phyloP scores from a whole-genome alignment of 2,329 filamentous ascomycete genomes.

The Penicillium sp. region DNA sequence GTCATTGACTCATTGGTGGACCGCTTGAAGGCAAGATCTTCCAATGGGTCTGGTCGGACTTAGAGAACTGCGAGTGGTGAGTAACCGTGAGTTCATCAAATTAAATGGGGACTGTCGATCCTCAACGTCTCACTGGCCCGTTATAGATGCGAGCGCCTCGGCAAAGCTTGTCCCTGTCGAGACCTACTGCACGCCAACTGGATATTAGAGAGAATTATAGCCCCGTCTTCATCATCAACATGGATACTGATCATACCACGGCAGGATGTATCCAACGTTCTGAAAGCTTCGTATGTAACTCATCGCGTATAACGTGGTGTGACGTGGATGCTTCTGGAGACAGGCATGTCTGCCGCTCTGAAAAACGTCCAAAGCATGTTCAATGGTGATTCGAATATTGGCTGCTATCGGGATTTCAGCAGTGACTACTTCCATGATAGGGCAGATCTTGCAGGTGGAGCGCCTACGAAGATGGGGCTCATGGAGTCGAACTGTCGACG shows the following conservation, averaged over 20 bases:
- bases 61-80: not conserved
- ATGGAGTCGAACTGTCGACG: not conserved
- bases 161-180: not conserved
- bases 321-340: not conserved
- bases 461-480: not conserved
- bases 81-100: not conserved
- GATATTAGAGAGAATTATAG: not conserved
- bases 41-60: not conserved
- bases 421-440: not conserved
- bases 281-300: slow-evolving; percentile 11
- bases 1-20: too few species aligned
- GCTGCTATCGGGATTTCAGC: not conserved
- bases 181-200: not conserved
- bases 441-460: not conserved
- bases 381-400: not conserved
- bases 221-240: too few species aligned
- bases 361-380: not conserved
- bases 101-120: not conserved
- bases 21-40: not conserved
- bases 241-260: too few species aligned
- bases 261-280: slow-evolving; percentile 4
- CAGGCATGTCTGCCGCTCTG: not conserved
- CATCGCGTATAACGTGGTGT: not conserved
- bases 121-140: not conserved
- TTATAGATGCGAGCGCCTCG: not conserved